phyloP scores from a whole-genome alignment of 225 moss, liverwort and hornwort species.

The Bryum argenteum region DNA sequence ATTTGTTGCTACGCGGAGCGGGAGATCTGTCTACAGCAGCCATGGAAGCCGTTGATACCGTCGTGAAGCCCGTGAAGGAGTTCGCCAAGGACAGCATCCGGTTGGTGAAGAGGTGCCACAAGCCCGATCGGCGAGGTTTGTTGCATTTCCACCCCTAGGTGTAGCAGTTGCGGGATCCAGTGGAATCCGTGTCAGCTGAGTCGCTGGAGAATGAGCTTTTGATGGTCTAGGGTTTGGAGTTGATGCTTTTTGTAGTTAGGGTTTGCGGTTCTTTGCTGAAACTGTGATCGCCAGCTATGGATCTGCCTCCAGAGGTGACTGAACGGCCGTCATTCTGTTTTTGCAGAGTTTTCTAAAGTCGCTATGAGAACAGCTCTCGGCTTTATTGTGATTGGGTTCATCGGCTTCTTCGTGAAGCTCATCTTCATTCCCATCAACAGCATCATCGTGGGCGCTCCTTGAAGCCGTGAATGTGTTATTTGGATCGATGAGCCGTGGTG shows the following conservation, averaged over 20 bases:
- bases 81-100: conserved; percentile 89
- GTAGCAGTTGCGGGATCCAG: not conserved
- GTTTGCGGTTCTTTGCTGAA: not conserved
- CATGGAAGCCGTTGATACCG: conserved; percentile 83
- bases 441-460: conserved; percentile 71
- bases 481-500: conserved; percentile 1
- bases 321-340: not conserved
- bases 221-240: conserved; percentile 29
- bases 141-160: not conserved
- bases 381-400: conserved; percentile 83
- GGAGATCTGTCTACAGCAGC: not conserved
- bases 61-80: conserved; percentile 72
- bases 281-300: not conserved
- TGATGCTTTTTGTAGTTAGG: too few species aligned
- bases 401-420: conserved; percentile 86
- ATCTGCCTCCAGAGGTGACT: not conserved
- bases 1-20: not conserved
- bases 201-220: not conserved
- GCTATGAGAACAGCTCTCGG: conserved; percentile 75
- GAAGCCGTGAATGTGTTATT: conserved; percentile 2
- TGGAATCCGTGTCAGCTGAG: not conserved
- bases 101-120: conserved; percentile 84
- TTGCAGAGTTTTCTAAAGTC: conserved; percentile 76
- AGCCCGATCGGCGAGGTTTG: conserved; percentile 74
- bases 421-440: conserved; percentile 95